Conservation (phyloP, 2,329 filamentous ascomycete genomes). For the Penicillium sp. region DNA sequence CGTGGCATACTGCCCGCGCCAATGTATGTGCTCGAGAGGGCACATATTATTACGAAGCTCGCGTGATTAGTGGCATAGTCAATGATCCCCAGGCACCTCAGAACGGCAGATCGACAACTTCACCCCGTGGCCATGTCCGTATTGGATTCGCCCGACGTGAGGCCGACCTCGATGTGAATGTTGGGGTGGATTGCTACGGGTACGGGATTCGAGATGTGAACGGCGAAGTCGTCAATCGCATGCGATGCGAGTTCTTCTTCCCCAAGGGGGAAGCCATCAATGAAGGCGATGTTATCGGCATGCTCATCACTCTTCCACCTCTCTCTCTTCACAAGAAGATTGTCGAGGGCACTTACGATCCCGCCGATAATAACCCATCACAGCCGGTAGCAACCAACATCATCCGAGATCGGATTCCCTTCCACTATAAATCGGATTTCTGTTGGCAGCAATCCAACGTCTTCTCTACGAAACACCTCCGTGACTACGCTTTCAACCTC, state of each 20-base stretch:
- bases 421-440: constrained; percentile 87
- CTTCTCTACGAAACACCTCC: constrained; percentile 81
- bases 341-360: constrained; percentile 83
- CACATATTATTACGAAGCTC: constrained; percentile 91
- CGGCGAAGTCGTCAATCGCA: constrained; percentile 91
- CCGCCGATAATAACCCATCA: constrained; percentile 64
- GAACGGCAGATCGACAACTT: constrained; percentile 24
- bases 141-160: constrained; percentile 50
- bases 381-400: constrained; percentile 68
- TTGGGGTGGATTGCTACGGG: constrained; percentile 92
- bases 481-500: constrained; percentile 60
- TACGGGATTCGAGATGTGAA: constrained; percentile 88
- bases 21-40: constrained; percentile 91
- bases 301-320: constrained; percentile 88
- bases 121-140: constrained; percentile 48
- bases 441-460: constrained; percentile 72
- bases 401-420: constrained; percentile 90
- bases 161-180: constrained; percentile 52
- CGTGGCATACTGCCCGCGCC: constrained; percentile 85
- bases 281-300: constrained; percentile 89
- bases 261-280: constrained; percentile 73
- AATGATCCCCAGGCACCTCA: constrained; percentile 26
- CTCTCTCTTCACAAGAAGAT: constrained; percentile 84
- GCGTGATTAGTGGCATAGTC: constrained; percentile 69
- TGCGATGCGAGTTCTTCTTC: constrained; percentile 87